phyloP scores from a whole-genome alignment of 2,329 filamentous ascomycete species.

The Alternaria brassicicola region DNA sequence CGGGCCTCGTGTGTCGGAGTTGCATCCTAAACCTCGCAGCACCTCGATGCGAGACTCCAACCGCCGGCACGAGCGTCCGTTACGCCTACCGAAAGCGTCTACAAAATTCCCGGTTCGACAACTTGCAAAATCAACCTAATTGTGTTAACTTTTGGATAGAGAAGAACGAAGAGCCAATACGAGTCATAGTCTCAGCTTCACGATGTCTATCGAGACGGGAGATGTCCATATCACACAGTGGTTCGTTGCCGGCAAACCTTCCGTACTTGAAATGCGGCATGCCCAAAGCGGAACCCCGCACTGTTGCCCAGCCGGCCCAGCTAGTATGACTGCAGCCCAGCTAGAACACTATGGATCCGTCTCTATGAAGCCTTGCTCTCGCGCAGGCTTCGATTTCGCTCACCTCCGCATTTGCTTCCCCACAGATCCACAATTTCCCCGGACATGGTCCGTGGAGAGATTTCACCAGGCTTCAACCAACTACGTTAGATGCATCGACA shows the following conservation, averaged over 20 bases:
- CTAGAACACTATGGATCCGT: background rate
- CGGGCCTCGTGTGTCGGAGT: background rate
- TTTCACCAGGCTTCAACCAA: background rate
- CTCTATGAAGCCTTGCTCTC: background rate
- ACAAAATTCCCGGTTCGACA: background rate
- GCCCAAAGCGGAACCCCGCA: conserved; percentile 13
- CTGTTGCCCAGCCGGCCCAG: conserved; percentile 9
- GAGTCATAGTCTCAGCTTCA: background rate
- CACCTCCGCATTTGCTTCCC: conserved; percentile 13
- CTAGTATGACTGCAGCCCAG: conserved; percentile 3
- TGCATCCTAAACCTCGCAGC: background rate
- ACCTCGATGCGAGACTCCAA: background rate
- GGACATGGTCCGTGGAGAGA: background rate
- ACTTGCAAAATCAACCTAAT: background rate
- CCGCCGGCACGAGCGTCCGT: background rate
- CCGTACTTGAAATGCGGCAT: conserved; percentile 7
- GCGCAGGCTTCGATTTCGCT: background rate
- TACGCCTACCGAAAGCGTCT: background rate
- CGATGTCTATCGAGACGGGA: background rate
- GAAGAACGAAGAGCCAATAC: background rate
- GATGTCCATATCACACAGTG: background rate
- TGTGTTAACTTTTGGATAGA: background rate
- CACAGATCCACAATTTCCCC: conserved; percentile 20
- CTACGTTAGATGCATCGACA: background rate
- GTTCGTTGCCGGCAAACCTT: conserved; percentile 2